A percentile compares a stretch with the other conserved stretches of the same genome.
Conservation (phyloP, 2,329 filamentous ascomycete species). For the Phyllosticta citrichinensis region DNA sequence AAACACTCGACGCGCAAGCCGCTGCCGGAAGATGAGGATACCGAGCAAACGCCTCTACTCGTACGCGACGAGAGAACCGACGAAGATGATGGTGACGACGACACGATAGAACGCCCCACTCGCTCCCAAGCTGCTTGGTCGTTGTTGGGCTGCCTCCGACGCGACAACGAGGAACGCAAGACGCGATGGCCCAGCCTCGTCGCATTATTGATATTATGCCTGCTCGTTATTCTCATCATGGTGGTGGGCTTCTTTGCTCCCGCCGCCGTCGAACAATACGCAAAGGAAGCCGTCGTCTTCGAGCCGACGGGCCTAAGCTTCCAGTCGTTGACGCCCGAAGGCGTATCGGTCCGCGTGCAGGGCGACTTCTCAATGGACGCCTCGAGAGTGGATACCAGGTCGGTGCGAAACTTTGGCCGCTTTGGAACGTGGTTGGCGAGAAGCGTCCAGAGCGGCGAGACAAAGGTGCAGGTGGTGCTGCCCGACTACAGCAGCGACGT, state of each 20-base stretch:
- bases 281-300: conserved; percentile 70
- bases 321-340: conserved; percentile 69
- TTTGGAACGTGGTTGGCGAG: conserved; percentile 71
- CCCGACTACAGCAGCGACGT: conserved; percentile 73
- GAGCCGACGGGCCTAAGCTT: conserved; percentile 77
- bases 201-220: conserved; percentile 56
- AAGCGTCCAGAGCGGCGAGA: conserved; percentile 63
- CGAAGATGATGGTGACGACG: conserved; percentile 16
- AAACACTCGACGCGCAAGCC: conserved; percentile 18
- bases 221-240: conserved; percentile 58
- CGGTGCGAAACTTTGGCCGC: conserved; percentile 64
- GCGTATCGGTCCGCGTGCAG: conserved; percentile 69
- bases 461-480: conserved; percentile 65
- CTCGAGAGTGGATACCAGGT: conserved; percentile 58
- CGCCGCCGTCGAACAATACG: conserved; percentile 73
- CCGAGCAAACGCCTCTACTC: conserved; percentile 33
- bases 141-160: conserved; percentile 25
- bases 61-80: conserved; percentile 16
- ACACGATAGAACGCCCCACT: conserved; percentile 11
- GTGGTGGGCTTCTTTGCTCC: conserved; percentile 72
- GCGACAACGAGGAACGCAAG: conserved; percentile 20
- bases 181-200: conserved; percentile 69
- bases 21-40: conserved; percentile 10
- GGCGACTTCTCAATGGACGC: conserved; percentile 76
- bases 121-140: conserved; percentile 26